Evolutionary conservation across 768 basidiomycete species (phyloP).

Genomic region (Roridomyces roridus): DNA sequence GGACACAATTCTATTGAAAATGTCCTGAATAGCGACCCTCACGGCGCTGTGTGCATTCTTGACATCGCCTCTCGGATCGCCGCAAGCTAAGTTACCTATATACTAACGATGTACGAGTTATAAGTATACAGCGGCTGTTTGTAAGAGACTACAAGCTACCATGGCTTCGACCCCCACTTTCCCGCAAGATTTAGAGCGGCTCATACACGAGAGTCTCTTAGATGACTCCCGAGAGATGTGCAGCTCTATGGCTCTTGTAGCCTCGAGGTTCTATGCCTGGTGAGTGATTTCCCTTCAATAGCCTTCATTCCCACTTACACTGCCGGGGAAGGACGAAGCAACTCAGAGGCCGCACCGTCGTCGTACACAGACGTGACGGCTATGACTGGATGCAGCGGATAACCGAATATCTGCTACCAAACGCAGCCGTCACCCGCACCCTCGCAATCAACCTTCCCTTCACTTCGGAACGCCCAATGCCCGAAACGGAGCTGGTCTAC

Average conservation of each 20-base stretch:
- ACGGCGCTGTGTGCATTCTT: too few relatives aligned
- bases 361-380: neutral
- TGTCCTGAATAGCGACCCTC: too few relatives aligned
- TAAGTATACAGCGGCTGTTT: too few relatives aligned
- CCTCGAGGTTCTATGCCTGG: neutral
- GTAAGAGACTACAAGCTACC: too few relatives aligned
- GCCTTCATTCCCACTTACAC: neutral
- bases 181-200: constrained; percentile 3
- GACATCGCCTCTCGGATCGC: too few relatives aligned
- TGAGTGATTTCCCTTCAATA: neutral
- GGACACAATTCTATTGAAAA: too few relatives aligned
- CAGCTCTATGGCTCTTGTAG: constrained; percentile 2
- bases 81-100: too few relatives aligned
- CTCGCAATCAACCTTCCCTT: neutral
- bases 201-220: neutral
- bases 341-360: neutral
- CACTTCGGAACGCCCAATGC: too few relatives aligned
- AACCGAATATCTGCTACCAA: neutral
- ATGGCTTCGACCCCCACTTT: too few relatives aligned
- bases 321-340: neutral
- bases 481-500: neutral
- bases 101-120: too few relatives aligned
- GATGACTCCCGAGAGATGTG: neutral
- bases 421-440: neutral
- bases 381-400: neutral